Evolutionary conservation across 108 stramenopile genomes (phyloP).

Genomic region (Hondaea fermentalgiana): DNA sequence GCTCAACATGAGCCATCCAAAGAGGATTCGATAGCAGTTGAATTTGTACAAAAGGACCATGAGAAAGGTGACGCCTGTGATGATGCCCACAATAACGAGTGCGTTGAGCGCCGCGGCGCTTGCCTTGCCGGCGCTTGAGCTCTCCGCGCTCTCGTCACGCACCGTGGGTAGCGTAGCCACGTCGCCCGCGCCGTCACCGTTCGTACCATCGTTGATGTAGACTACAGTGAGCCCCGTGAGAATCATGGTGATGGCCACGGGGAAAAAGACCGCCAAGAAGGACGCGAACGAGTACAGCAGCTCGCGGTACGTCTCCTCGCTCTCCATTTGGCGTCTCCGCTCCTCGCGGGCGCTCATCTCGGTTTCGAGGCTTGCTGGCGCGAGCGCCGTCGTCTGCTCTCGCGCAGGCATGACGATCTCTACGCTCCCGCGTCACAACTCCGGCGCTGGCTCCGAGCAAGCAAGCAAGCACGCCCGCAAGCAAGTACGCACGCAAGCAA

Average conservation of each 20-base stretch:
- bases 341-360: too few relatives aligned
- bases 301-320: neutral
- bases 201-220: conserved; percentile 15
- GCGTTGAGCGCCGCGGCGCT: conserved; percentile 71
- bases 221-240: conserved; percentile 24
- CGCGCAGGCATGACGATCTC: too few relatives aligned
- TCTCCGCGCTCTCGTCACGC: conserved; percentile 36
- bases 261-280: conserved; percentile 25
- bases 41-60: conserved; percentile 80
- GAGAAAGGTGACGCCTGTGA: conserved; percentile 74
- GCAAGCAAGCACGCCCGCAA: too few relatives aligned
- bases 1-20: conserved; percentile 66
- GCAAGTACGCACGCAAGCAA: too few relatives aligned
- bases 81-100: conserved; percentile 74
- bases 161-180: neutral
- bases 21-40: conserved; percentile 73
- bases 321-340: neutral
- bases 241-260: conserved; percentile 44
- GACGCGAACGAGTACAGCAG: conserved; percentile 12
- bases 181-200: conserved; percentile 9
- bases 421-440: too few relatives aligned
- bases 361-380: too few relatives aligned
- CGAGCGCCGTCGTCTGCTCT: too few relatives aligned
- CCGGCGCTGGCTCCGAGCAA: too few relatives aligned
- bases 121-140: conserved; percentile 42